These are phyloP conservation scores for Penicillium maclennaniae DNA, from an alignment of 495 filamentous ascomycete species.

Conservation along the genomic window DNA sequence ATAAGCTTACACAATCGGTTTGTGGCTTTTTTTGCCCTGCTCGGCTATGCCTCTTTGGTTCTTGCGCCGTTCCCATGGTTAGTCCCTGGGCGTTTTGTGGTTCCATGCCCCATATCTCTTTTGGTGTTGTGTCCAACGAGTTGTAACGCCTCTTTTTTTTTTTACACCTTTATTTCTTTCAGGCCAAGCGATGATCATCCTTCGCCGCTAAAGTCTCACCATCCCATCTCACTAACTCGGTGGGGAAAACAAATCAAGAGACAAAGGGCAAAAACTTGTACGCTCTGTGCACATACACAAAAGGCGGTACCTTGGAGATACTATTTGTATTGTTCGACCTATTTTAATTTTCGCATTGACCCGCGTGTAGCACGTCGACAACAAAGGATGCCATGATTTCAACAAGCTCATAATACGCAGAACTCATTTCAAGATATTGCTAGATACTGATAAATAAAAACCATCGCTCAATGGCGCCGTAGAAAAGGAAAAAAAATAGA, in stretches of 20 bases:
- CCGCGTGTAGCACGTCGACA: neutral
- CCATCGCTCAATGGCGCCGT: neutral
- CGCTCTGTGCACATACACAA: constrained; percentile 7
- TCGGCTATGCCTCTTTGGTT: constrained; percentile 20
- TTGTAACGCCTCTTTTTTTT: constrained; percentile 3
- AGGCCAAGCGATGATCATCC: constrained; percentile 27
- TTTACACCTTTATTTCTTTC: constrained; percentile 17
- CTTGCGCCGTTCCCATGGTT: constrained; percentile 12
- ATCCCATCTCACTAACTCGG: constrained; percentile 15
- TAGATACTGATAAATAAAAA: neutral
- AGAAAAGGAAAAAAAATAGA: constrained; percentile 4
- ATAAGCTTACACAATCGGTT: constrained; percentile 12
- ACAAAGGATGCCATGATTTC: neutral
- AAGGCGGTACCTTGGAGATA: constrained; percentile 10
- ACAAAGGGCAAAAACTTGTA: constrained; percentile 15
- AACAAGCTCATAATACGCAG: neutral
- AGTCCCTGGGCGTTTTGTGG: constrained; percentile 8
- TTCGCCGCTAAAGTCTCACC: constrained; percentile 15
- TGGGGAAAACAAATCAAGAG: constrained; percentile 22
- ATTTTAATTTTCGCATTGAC: neutral
- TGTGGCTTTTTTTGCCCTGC: constrained; percentile 7
- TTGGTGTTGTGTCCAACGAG: neutral
- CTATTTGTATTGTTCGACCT: constrained; percentile 9
- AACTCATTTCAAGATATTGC: neutral
- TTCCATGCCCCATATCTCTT: constrained; percentile 6